These are phyloP conservation scores for Eucalyptus pauciflora DNA, from an alignment of 345 rosid genomes.

Conservation along the genomic window DNA sequence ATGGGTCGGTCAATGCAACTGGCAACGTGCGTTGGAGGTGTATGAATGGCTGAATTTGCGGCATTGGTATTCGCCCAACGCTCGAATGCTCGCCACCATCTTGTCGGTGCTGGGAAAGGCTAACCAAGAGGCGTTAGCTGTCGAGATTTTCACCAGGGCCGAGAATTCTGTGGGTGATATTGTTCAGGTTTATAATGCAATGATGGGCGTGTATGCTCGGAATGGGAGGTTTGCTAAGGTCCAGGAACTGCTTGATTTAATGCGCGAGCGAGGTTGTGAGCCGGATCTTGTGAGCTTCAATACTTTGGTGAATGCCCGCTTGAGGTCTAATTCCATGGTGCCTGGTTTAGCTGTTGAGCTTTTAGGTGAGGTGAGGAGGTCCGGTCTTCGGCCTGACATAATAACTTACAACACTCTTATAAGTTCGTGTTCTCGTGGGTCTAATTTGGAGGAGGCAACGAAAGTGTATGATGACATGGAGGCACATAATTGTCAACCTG, in stretches of 20 bases:
- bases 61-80: constrained; percentile 72
- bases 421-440: constrained; percentile 79
- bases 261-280: constrained; percentile 71
- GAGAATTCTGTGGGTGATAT: constrained; percentile 50
- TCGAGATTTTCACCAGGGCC: constrained; percentile 59
- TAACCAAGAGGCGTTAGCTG: constrained; percentile 65
- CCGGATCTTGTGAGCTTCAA: constrained; percentile 96
- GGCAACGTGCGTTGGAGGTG: constrained; percentile 93
- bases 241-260: constrained; percentile 58
- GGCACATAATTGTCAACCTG: constrained; percentile 68
- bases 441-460: constrained; percentile 64
- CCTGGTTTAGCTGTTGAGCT: constrained; percentile 55
- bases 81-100: constrained; percentile 80
- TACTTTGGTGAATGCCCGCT: constrained; percentile 80
- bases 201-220: constrained; percentile 93
- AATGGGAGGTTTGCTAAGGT: constrained; percentile 53
- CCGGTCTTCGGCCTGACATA: constrained; percentile 78
- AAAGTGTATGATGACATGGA: constrained; percentile 74
- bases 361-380: constrained; percentile 60
- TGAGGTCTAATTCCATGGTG: constrained; percentile 45
- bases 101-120: constrained; percentile 81
- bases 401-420: constrained; percentile 89
- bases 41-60: constrained; percentile 91
- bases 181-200: constrained; percentile 88
- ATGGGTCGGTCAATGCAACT: constrained; percentile 65